phyloP scores from a whole-genome alignment of 352 stramenopile species.

The Thraustochytrium sp. region DNA sequence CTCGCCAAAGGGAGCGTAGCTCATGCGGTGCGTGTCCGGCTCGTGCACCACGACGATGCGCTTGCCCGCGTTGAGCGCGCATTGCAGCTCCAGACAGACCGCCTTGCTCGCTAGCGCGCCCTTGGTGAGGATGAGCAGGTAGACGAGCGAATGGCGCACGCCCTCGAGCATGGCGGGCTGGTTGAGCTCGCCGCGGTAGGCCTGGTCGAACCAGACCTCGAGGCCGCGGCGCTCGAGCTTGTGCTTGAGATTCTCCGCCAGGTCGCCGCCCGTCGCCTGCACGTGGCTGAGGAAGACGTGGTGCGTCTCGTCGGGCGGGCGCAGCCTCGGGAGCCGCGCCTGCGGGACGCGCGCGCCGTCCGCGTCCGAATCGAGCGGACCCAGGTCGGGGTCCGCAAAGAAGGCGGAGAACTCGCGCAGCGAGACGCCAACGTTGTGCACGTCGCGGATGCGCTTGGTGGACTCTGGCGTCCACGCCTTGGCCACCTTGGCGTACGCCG shows the following conservation, averaged over 20 bases:
- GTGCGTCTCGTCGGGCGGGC: neutral
- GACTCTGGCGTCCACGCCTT: no score
- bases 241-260: neutral
- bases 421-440: neutral
- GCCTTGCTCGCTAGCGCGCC: slow-evolving; percentile 14
- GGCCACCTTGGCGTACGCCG: neutral
- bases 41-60: no score
- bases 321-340: neutral
- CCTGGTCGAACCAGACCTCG: slow-evolving; percentile 31
- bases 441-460: neutral
- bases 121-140: slow-evolving; percentile 22
- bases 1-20: no score
- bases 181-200: neutral
- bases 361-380: neutral
- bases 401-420: neutral
- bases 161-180: neutral
- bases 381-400: neutral
- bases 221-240: neutral
- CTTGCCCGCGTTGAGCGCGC: neutral
- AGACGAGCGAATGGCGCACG: neutral
- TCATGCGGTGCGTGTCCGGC: no score
- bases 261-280: neutral
- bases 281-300: slow-evolving; percentile 27
- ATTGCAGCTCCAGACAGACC: neutral
- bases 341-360: neutral